Evolutionary conservation across 78 protist genomes (phyloP), one percentile per base, ranked within the genome.

Genomic region (Dictyostelium discoideum): DNA sequence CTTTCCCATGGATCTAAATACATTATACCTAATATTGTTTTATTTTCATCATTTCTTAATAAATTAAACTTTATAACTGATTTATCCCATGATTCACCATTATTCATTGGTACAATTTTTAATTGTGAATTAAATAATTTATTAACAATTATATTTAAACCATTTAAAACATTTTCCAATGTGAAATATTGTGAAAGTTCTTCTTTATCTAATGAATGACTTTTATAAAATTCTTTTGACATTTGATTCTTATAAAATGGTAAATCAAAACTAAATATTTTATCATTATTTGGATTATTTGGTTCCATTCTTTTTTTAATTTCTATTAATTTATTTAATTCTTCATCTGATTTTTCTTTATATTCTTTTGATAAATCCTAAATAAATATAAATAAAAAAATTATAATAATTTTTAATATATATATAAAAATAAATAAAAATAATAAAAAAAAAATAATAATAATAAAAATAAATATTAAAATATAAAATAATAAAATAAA

Each of bases 111-210:
- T 50, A 89, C 83, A 26, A n/a, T 39, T 72, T 13, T 29, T 20
- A 80, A 46, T n/a, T 44, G 18, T 32, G 85, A 14, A 72, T 87
- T 88, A 82, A 90, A 90, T 50, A 90, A n/a, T 11, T 46, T 50
- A 3, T 82, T 74, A 0, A 69, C 83, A 9, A 90, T 29, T 13
- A 39, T 22, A 72, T 83, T 82, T 18, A 90, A 67, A 24, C 95
- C 95, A 44, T 73, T 29, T n/a, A 90, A 46, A 3, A 90, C 94
- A 72, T 90, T 90, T 16, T 72, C 94, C n/a, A 82, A 72, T 11
- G 72, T 9, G 18, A 90, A 90, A 50, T 90, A 90, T 13, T 29
- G 16, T 13, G 79, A 73, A 11, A 73, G 39, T 26, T 69, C 78
- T 69, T 69, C 42, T 72, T 80, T 29, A 60, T 42, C 32, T 69